Conservation (phyloP, 306 rosid genomes). For the Alnus glutinosa region DNA sequence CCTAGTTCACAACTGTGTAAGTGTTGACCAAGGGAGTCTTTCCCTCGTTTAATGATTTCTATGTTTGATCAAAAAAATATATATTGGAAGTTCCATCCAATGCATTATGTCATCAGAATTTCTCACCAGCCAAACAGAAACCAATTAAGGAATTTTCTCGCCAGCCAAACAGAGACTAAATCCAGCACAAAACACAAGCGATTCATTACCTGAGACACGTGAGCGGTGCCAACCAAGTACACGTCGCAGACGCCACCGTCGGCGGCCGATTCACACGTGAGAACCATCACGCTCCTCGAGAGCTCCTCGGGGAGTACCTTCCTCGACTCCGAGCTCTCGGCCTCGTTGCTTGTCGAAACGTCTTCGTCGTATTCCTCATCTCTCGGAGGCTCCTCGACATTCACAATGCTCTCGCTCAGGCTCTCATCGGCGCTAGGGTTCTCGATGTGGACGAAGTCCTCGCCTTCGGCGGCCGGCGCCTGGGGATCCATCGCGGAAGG, state of each 20-base stretch:
- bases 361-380: slow-evolving; percentile 16
- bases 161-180: slow-evolving; percentile 13
- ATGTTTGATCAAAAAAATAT: too few species aligned
- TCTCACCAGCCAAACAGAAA: background rate
- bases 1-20: too few species aligned
- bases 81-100: too few species aligned
- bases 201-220: slow-evolving; percentile 71
- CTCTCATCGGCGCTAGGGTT: slow-evolving; percentile 62
- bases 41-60: too few species aligned
- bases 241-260: slow-evolving; percentile 75
- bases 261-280: slow-evolving; percentile 74
- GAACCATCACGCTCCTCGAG: slow-evolving; percentile 55
- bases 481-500: slow-evolving; percentile 55
- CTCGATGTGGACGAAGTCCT: slow-evolving; percentile 73
- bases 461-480: slow-evolving; percentile 44
- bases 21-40: too few species aligned
- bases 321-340: slow-evolving; percentile 34
- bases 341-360: slow-evolving; percentile 21
- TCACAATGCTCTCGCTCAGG: slow-evolving; percentile 71
- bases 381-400: slow-evolving; percentile 50
- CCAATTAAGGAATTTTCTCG: background rate
- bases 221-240: slow-evolving; percentile 86
- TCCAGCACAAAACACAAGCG: background rate
- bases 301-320: slow-evolving; percentile 70
- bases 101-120: background rate